Evolutionary conservation across 305 asterid species (phyloP), one percentile per base, ranked within the genome.

Genomic region (Euphrasia arctica): DNA sequence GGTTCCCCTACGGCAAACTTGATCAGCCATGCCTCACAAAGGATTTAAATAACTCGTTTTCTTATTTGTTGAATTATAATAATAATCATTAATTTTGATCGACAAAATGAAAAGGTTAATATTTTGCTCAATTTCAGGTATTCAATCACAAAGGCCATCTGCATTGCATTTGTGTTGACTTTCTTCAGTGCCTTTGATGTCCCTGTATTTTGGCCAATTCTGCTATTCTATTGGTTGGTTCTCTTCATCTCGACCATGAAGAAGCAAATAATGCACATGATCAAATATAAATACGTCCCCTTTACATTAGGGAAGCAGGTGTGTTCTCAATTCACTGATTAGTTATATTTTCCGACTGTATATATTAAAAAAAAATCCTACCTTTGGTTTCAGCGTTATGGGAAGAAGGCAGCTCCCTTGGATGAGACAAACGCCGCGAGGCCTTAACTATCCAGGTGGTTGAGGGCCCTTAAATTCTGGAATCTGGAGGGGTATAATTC

Each of bases 231-330:
- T 73, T 92, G 98, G 97, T 64, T 85, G 58, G 83, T 83, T 69
- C 85, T 92, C 34, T 92, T 92, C 68, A 9, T 92, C 54, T 84
- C 95, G 7, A 89, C 98, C 8, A 92, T 92, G 98, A 92, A 88
- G 87, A 82, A 96, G 88, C 98, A 92, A 70, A 87, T 92, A 79
- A 87, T 89, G 98, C 98, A 92, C 80, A 92, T 92, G 98, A 69
- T 92, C 56, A 92, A 87, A 65, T 92, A 89, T 70, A 85, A 78
- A 76, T 92, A 92, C 65, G 96, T 92, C 59, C 98, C 98, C 39
- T 87, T 89, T 79, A 85, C 97, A 31, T 71, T 84, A 45, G 98
- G 98, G 70, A 92, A 92, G 83, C 96, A 85, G 98, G 98, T 91
- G 70, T 31, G 62, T 36, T 2, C 57, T 9, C 43, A 65, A 36